Conservation (phyloP, 2,329 filamentous ascomycete genomes). For the Cordyceps sp. region DNA sequence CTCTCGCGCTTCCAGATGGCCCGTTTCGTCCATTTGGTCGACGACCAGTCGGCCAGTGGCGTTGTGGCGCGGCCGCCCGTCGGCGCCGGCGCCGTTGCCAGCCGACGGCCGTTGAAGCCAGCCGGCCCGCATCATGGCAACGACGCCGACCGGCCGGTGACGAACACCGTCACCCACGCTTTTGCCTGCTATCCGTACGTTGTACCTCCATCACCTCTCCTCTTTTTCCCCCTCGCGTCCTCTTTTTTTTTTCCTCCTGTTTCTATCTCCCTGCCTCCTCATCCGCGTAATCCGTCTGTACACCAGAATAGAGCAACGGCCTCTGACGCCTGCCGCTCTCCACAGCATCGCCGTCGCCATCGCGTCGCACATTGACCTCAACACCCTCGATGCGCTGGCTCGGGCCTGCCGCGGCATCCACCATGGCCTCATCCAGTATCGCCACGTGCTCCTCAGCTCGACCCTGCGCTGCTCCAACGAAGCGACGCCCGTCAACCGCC, state of each 20-base stretch:
- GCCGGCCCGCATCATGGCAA: too few species aligned
- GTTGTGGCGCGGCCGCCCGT: not conserved
- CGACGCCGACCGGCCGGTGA: not conserved
- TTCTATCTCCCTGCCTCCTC: not conserved
- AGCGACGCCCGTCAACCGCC: slow-evolving; percentile 31
- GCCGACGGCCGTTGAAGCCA: too few species aligned
- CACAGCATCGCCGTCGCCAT: slow-evolving; percentile 61
- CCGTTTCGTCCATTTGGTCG: not conserved
- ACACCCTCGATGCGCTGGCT: slow-evolving; percentile 70
- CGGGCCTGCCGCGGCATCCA: slow-evolving; percentile 69
- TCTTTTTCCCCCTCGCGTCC: too few species aligned
- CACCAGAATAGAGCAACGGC: too few species aligned
- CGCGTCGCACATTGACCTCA: slow-evolving; percentile 66
- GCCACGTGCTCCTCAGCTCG: slow-evolving; percentile 52
- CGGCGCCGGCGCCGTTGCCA: not conserved
- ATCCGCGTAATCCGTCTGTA: not conserved
- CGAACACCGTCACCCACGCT: not conserved
- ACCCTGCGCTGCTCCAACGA: slow-evolving; percentile 74
- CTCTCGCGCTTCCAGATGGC: too few species aligned
- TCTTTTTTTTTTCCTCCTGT: too few species aligned
- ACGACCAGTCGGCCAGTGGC: not conserved
- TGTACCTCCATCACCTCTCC: too few species aligned
- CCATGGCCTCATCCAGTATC: slow-evolving; percentile 61
- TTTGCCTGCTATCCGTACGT: not conserved
- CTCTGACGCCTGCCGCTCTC: not conserved